These are phyloP conservation scores for Epithemia pelagica DNA, from an alignment of 108 stramenopile genomes.

Conservation along the genomic window DNA sequence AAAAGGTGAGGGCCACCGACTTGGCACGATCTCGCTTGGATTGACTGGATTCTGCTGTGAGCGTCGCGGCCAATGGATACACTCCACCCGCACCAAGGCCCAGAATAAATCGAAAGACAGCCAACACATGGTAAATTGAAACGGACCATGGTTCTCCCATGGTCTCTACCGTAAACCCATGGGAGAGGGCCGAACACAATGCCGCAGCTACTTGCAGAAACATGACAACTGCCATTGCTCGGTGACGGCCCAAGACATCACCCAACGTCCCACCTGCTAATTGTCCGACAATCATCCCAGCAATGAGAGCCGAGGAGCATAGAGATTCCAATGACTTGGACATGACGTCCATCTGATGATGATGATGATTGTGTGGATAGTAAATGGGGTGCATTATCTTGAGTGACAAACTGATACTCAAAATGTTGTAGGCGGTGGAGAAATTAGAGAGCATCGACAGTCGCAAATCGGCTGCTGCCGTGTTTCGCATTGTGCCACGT, in stretches of 20 bases:
- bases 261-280: constrained; percentile 75
- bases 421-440: constrained; percentile 86
- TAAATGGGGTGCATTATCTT: constrained; percentile 51
- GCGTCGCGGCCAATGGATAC: constrained; percentile 79
- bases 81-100: constrained; percentile 83
- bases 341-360: constrained; percentile 9
- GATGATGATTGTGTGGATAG: not conserved
- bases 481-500: not conserved
- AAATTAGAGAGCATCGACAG: constrained; percentile 77
- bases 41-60: constrained; percentile 60
- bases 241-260: constrained; percentile 57
- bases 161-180: not conserved
- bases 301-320: constrained; percentile 64
- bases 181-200: constrained; percentile 42
- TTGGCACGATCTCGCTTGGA: not conserved
- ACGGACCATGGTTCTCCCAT: constrained; percentile 4
- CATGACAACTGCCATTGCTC: constrained; percentile 71
- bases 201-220: constrained; percentile 63
- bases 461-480: not conserved
- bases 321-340: constrained; percentile 23
- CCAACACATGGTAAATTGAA: constrained; percentile 33
- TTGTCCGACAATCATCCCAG: constrained; percentile 86
- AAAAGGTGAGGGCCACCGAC: constrained; percentile 65
- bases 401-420: constrained; percentile 72
- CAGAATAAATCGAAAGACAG: constrained; percentile 61